Percentiles rank a stretch among this genome's conserved stretches.
phyloP scores from a whole-genome alignment of 169 alveolate species.

The Plasmodium gaboni region DNA sequence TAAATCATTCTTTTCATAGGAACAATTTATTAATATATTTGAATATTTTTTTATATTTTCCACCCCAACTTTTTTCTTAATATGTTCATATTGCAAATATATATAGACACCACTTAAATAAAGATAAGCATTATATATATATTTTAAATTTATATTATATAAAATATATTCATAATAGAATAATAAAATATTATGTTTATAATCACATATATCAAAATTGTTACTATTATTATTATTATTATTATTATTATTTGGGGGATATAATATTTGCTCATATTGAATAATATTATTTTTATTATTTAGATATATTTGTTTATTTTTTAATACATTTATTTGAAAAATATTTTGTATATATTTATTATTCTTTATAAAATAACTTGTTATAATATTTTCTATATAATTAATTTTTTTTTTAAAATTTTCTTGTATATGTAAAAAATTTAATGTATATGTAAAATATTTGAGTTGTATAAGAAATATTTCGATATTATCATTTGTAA shows the following conservation, averaged over 20 bases:
- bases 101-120: constrained; percentile 45
- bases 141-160: constrained; percentile 52
- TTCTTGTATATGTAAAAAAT: constrained; percentile 24
- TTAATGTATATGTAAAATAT: constrained; percentile 54
- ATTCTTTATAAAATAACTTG: constrained; percentile 22
- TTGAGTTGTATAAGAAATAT: constrained; percentile 60
- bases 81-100: constrained; percentile 1
- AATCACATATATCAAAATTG: constrained; percentile 3
- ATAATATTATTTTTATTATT: too few relatives aligned
- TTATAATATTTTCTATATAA: constrained; percentile 33
- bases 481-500: constrained; percentile 4
- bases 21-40: not conserved
- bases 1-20: too few relatives aligned
- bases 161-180: constrained; percentile 71
- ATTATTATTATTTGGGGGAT: not conserved
- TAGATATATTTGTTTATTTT: too few relatives aligned
- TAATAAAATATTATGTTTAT: not conserved
- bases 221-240: not conserved
- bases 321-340: too few relatives aligned
- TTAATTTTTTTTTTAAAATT: constrained; percentile 7
- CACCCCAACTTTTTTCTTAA: not conserved
- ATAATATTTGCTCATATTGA: not conserved
- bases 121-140: constrained; percentile 40
- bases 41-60: not conserved
- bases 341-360: not conserved